Evolutionary conservation across 139 green algal genomes (phyloP).

Genomic region (Tetratostichococcus sp.): DNA sequence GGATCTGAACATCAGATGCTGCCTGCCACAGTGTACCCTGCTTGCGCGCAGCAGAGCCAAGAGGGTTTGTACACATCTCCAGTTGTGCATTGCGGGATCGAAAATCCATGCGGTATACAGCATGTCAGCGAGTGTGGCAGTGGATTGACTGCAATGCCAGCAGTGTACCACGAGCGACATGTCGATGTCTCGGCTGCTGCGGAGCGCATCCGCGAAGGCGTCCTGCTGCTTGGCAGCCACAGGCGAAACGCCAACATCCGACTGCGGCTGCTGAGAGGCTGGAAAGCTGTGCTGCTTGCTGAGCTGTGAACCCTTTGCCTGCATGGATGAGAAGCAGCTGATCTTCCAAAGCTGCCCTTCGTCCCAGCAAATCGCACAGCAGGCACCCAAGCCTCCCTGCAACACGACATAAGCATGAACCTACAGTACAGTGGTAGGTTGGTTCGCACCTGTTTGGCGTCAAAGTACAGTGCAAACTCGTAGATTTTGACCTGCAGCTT

Average conservation of each 20-base stretch:
- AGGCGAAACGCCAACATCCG: background rate
- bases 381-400: too few relatives aligned
- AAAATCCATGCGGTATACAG: too few relatives aligned
- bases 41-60: too few relatives aligned
- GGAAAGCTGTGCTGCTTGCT: background rate
- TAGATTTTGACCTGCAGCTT: conserved; percentile 66
- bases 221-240: background rate
- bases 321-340: too few relatives aligned
- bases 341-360: too few relatives aligned
- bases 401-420: background rate
- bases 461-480: conserved; percentile 68
- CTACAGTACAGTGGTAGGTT: background rate
- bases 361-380: too few relatives aligned
- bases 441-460: conserved; percentile 32
- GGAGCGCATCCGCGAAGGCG: conserved; percentile 5
- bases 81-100: too few relatives aligned
- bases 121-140: too few relatives aligned
- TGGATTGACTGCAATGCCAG: too few relatives aligned
- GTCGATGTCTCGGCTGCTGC: conserved; percentile 28
- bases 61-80: too few relatives aligned
- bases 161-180: conserved; percentile 39
- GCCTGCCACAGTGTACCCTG: too few relatives aligned
- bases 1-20: too few relatives aligned
- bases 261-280: background rate
- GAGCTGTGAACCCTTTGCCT: background rate